Percentiles rank a stretch among this genome's conserved stretches.
These are phyloP conservation scores for Fusarium neocosmosporiellum DNA, from an alignment of 2,329 filamentous ascomycete genomes.

Conservation along the genomic window DNA sequence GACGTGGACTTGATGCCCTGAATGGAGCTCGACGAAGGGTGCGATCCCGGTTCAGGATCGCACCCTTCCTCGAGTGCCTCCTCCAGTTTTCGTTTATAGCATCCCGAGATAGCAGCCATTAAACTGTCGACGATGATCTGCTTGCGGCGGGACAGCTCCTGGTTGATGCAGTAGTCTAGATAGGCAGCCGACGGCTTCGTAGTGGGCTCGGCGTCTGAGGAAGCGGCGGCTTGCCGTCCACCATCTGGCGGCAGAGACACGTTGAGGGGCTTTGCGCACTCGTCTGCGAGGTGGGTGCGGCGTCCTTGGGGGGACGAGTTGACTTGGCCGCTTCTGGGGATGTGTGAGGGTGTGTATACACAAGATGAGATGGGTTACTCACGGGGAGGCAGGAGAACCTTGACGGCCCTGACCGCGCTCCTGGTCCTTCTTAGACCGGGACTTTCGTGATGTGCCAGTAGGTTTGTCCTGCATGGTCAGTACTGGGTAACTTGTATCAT, in stretches of 20 bases:
- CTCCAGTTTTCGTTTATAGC: slow-evolving; percentile 35
- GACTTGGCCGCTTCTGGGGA: slow-evolving; percentile 23
- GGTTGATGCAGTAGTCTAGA: slow-evolving; percentile 26
- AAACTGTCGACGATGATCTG: slow-evolving; percentile 22
- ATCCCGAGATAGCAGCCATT: slow-evolving; percentile 24
- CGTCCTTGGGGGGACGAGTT: slow-evolving; percentile 19
- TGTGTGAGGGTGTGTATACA: background rate
- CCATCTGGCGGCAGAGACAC: slow-evolving; percentile 29
- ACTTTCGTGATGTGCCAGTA: slow-evolving; percentile 12
- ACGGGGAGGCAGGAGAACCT: slow-evolving; percentile 39
- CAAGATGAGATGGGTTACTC: background rate
- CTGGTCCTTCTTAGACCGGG: slow-evolving; percentile 32
- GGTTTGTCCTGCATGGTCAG: slow-evolving; percentile 19
- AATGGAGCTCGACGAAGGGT: slow-evolving; percentile 30
- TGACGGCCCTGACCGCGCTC: slow-evolving; percentile 38
- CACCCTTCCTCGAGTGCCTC: slow-evolving; percentile 33
- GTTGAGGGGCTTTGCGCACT: slow-evolving; percentile 27
- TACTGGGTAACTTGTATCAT: too few species aligned
- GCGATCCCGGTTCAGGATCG: slow-evolving; percentile 19
- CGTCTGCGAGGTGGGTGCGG: slow-evolving; percentile 19
- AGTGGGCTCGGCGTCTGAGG: slow-evolving; percentile 39
- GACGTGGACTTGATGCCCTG: slow-evolving; percentile 17
- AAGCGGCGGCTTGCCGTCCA: slow-evolving; percentile 39
- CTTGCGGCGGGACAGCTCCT: slow-evolving; percentile 25
- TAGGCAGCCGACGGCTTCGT: slow-evolving; percentile 41